Conservation (phyloP, 805 yeast species). For the Wickerhamiella azyma region DNA sequence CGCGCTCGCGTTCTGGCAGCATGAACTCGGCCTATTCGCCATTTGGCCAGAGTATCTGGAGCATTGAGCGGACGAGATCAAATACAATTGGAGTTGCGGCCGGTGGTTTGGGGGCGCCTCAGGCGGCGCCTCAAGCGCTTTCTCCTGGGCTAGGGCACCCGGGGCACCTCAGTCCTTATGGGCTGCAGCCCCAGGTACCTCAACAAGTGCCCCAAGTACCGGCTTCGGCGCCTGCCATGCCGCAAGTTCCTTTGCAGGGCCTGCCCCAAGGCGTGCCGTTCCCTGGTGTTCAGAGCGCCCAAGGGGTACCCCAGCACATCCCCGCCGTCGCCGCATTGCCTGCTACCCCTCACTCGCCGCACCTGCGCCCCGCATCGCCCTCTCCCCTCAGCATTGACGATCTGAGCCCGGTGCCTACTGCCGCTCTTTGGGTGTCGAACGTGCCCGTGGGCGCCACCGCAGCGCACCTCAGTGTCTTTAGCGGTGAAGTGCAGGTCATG, state of each 20-base stretch:
- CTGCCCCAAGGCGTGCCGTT: neutral
- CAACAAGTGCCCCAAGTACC: neutral
- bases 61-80: conserved; percentile 4
- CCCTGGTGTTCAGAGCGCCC: conserved; percentile 13
- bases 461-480: conserved; percentile 49
- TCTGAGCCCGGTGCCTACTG: conserved; percentile 21
- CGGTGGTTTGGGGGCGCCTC: neutral
- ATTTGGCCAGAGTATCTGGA: conserved; percentile 16
- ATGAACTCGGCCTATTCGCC: conserved; percentile 8
- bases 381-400: conserved; percentile 13
- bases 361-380: conserved; percentile 12
- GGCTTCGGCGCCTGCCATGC: conserved; percentile 3
- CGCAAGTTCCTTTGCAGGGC: neutral
- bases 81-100: neutral
- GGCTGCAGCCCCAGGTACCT: conserved; percentile 9
- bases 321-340: too few relatives aligned
- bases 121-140: conserved; percentile 7
- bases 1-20: conserved; percentile 11
- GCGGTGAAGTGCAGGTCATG: conserved; percentile 48
- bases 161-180: too few relatives aligned
- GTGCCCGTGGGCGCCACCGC: conserved; percentile 48
- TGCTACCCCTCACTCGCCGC: too few relatives aligned
- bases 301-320: conserved; percentile 11
- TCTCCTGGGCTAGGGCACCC: conserved; percentile 8
- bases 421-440: conserved; percentile 64